phyloP scores from a whole-genome alignment of 345 rosid genomes.

The Pugionium dolabratum region DNA sequence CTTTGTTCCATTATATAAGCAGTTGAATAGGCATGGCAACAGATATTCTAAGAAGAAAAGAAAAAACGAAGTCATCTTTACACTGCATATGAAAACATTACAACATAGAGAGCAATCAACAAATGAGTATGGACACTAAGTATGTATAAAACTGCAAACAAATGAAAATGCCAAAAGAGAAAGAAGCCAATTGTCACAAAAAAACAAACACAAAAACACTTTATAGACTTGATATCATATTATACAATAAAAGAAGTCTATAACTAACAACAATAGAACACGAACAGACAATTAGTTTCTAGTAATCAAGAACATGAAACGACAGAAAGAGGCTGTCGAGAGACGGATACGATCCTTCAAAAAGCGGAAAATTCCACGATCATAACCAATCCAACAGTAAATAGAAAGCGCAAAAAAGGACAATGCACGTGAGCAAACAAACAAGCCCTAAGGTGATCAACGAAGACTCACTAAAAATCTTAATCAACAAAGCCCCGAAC shows the following conservation, averaged over 20 bases:
- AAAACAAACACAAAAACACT: not conserved
- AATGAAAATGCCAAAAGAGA: not conserved
- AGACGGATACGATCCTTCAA: not conserved
- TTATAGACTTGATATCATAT: not conserved
- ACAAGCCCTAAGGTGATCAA: not conserved
- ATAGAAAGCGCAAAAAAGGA: conserved; percentile 3
- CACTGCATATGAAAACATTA: not conserved
- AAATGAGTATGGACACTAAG: not conserved
- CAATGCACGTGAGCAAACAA: conserved; percentile 19
- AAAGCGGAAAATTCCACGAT: not conserved
- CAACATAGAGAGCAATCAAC: not conserved
- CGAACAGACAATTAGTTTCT: conserved; percentile 7
- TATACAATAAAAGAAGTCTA: not conserved
- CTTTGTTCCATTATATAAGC: not conserved
- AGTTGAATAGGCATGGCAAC: not conserved
- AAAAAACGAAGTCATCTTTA: not conserved
- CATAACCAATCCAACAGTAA: conserved; percentile 14
- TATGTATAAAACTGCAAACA: conserved; percentile 1
- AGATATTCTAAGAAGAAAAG: not conserved
- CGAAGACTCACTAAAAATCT: conserved; percentile 22
- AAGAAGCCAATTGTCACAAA: not conserved
- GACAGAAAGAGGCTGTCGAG: not conserved
- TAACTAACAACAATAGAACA: conserved; percentile 2
- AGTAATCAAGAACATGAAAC: conserved; percentile 26
- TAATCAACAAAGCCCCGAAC: conserved; percentile 14